Conservation (phyloP, 2,329 filamentous ascomycete species). For the Cercospora citrullina region DNA sequence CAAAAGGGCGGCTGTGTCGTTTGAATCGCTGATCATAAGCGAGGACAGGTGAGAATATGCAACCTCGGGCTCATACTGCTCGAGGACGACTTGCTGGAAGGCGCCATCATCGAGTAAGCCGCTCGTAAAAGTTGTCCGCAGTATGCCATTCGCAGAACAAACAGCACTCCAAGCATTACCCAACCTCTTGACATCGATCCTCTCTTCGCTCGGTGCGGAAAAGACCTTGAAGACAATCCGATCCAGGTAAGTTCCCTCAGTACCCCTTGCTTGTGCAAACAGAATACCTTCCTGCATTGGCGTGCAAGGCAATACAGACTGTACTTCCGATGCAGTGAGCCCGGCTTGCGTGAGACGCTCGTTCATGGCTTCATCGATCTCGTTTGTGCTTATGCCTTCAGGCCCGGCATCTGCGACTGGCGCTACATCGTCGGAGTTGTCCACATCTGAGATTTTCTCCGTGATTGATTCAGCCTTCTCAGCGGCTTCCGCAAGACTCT, state of each 20-base stretch:
- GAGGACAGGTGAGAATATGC: background rate
- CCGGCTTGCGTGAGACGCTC: background rate
- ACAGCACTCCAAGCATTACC: background rate
- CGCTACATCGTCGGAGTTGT: background rate
- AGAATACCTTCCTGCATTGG: background rate
- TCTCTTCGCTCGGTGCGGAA: background rate
- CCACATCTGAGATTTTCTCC: background rate
- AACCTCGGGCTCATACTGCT: background rate
- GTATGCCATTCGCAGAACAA: background rate
- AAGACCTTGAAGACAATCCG: background rate
- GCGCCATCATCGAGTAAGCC: background rate
- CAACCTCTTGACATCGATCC: background rate
- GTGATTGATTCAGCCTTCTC: background rate
- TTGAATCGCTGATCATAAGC: too few species aligned
- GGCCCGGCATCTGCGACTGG: background rate
- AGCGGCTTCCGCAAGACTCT: background rate
- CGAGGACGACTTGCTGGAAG: background rate
- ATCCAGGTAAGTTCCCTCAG: background rate
- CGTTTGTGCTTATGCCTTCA: background rate
- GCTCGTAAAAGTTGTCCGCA: background rate
- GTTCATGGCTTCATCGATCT: background rate
- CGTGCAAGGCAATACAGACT: background rate
- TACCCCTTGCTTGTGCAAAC: background rate
- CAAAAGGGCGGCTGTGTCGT: background rate
- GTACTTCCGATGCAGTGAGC: background rate